phyloP scores from a whole-genome alignment of 73 alveolate genomes.

The Symbiodinium pilosum region DNA sequence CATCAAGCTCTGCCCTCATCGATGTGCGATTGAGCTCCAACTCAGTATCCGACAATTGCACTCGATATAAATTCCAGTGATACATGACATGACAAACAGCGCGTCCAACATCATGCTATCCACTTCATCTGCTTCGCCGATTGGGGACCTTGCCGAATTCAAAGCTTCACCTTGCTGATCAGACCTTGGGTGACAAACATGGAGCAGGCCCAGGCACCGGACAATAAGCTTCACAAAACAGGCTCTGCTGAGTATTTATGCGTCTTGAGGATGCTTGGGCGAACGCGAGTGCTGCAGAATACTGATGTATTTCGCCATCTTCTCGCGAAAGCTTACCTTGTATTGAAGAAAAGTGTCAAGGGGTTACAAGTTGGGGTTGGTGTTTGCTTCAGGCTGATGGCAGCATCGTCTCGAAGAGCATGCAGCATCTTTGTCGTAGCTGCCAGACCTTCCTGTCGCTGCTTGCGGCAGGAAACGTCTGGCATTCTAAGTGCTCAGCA shows the following conservation, averaged over 20 bases:
- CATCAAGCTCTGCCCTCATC: slow-evolving; percentile 81
- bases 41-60: background rate
- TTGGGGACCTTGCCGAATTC: slow-evolving; percentile 29
- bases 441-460: slow-evolving; percentile 64
- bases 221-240: no score
- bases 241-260: no score
- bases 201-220: background rate
- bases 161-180: slow-evolving; percentile 87
- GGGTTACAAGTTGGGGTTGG: background rate
- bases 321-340: slow-evolving; percentile 79
- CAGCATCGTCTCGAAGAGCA: slow-evolving; percentile 82
- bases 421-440: slow-evolving; percentile 91
- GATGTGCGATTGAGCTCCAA: slow-evolving; percentile 81
- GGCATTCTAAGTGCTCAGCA: no score
- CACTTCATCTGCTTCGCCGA: no score
- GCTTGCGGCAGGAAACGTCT: no score
- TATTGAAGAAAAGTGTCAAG: no score
- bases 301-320: slow-evolving; percentile 92
- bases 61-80: background rate
- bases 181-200: slow-evolving; percentile 10
- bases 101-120: no score
- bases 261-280: background rate
- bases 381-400: background rate
- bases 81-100: no score
- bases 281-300: slow-evolving; percentile 77